Base-by-base conservation (phyloP, 805 yeast genomes). In the Wickerhamiella kurtzmanii region DNA sequence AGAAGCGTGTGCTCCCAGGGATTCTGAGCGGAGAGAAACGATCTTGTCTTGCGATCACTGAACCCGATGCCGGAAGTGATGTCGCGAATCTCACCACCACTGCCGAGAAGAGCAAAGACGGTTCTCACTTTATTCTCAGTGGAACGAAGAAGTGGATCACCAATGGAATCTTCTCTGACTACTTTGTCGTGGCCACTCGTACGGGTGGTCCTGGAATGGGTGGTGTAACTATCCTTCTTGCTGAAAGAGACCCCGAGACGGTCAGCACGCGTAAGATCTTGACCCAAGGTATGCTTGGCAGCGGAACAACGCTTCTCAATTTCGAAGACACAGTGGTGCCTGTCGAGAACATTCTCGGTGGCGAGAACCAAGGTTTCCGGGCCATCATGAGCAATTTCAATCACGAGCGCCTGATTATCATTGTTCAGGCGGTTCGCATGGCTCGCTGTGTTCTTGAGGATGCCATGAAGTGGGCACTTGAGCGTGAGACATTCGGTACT, bases 141-240 rank as follows among this genome's bases (percentile, higher is more conserved):
- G 72, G 72, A 36, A 65, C 65, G 46, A 67, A 67, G 60, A 68
- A 67, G 56, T 67, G 72, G 72, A 67, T 67, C 60, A 68, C 72
- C 45, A 68, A 68, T 52, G 71, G 72, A 37, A 55, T 65, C 43
- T 65, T 64, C 57, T 51, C 68, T 22, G 72, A 67, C 55, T 67
- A 66, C 58, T 67, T 67, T 56, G 64, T 70, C 8, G 67, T 64
- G 17, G 72, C 72, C 17, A 68, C 65, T 44, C 66, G 72, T 41
- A 68, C 72, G n/a, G 72, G 72, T 22, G 64, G 62, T 22, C 51
- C 52, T 8, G 70, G 70, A 37, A 62, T 61, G 62, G 52, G 46
- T 22, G 72, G 72, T 16, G 58, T 67, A 44, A 64, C 71, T 5
- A 53, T 68, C 44, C 50, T 67, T 43, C 56, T 67, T 25, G 54